Evolutionary conservation across 208 protist species (phyloP), one percentile per base, ranked within the genome.

Genomic region (Trypanosoma caninum): DNA sequence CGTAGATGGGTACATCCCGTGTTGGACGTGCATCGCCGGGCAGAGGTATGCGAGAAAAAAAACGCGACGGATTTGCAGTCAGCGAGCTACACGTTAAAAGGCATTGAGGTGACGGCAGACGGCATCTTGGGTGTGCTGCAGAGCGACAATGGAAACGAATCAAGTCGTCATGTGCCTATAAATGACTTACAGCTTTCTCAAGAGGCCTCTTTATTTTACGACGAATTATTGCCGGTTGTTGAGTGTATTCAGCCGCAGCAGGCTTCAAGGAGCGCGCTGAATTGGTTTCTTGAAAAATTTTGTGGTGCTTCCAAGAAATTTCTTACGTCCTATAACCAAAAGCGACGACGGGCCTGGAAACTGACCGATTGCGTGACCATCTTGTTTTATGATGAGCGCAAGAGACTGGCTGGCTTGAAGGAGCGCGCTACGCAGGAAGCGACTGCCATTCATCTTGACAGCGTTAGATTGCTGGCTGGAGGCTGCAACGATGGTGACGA

Each of bases 211-310:
- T 38, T 76, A 28, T 76, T 68, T 51, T 46, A 62, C 40, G 74
- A 80, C 34, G 35, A 59, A 4, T 54, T 80, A 23, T 44, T 80
- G 27, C 74, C 74, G 5, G 48, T 69, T 25, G 25, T 76, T 42
- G 74, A 80, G 38, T 64, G 57, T 20, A 76, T 80, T 31, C 35
- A 64, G 44, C 65, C 74, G 11, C 62, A 69, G 18, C 59, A 59
- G 33, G 64, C 69, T n/a, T 80, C 74, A 6, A 71, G 60, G 34
- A 80, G 61, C 18, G 25, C 74, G 20, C 20, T 69, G 45, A 59
- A 73, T 47, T 60, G 73, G 65, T 71, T 61, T 38, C 64, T 76
- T 37, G 64, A 28, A 48, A 80, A 76, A 52, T 33, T 80, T 9
- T 80, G 74, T 35, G 69, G 64, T 14, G 37, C 64, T 2, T 31